Conservation (phyloP, 345 rosid species). For the Hibiscus tridactylites region DNA sequence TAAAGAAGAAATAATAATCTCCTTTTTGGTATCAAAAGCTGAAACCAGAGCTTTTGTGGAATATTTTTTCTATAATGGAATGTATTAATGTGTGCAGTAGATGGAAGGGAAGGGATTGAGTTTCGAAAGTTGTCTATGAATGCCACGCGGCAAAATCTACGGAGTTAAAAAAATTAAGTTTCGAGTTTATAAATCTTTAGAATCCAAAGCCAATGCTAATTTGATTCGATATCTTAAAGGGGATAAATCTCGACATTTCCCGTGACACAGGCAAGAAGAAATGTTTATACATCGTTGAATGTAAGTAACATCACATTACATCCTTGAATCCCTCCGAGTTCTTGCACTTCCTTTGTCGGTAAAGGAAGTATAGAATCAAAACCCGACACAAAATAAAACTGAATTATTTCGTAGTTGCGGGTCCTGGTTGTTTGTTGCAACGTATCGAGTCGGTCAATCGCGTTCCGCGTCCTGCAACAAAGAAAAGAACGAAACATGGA, state of each 20-base stretch:
- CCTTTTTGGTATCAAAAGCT: neutral
- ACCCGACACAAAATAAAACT: neutral
- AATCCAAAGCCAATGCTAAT: too few species aligned
- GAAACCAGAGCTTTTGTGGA: neutral
- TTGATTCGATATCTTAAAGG: too few species aligned
- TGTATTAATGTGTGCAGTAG: neutral
- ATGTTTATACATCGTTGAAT: neutral
- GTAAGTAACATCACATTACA: neutral
- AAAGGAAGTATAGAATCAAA: neutral
- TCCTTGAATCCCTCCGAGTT: neutral
- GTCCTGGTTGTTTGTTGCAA: neutral
- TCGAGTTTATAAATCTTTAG: too few species aligned
- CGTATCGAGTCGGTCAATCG: constrained; percentile 19
- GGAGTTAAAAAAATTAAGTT: too few species aligned
- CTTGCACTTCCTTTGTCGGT: neutral
- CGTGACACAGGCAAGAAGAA: neutral
- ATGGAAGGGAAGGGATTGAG: neutral
- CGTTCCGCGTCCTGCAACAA: constrained; percentile 37
- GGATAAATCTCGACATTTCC: neutral
- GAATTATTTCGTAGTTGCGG: neutral
- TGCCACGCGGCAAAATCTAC: too few species aligned
- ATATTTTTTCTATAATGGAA: neutral
- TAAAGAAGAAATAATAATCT: neutral
- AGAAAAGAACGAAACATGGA: neutral
- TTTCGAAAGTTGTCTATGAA: too few species aligned